Percentiles rank a stretch among this genome's conserved stretches.
Evolutionary conservation across 1,284 basidiomycete species (phyloP).

Genomic region (Naganishia cerealis): DNA sequence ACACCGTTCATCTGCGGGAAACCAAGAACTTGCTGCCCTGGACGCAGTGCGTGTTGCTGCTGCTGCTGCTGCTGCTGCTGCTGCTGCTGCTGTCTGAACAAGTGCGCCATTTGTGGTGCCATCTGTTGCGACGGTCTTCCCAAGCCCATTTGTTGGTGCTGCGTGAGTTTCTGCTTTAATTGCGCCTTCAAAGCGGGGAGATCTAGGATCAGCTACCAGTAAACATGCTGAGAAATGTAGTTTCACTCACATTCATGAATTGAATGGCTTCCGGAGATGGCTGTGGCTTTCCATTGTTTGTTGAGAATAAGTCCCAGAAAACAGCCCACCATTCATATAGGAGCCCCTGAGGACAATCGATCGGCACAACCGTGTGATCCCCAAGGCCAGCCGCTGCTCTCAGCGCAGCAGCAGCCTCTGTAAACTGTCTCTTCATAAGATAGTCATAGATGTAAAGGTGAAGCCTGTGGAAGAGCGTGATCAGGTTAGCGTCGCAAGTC

Average conservation of each 20-base stretch:
- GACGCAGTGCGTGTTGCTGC: constrained; percentile 8
- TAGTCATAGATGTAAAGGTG: constrained; percentile 52
- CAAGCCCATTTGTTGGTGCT: constrained; percentile 37
- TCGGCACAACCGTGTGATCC: constrained; percentile 45
- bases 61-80: constrained; percentile 11
- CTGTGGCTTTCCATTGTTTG: constrained; percentile 47
- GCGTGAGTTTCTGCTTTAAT: constrained; percentile 42
- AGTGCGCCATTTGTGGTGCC: constrained; percentile 16
- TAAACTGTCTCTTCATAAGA: constrained; percentile 47
- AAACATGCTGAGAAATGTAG: not conserved
- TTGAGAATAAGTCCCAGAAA: constrained; percentile 55
- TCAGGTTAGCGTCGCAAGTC: not conserved
- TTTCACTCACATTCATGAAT: constrained; percentile 48
- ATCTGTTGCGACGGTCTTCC: constrained; percentile 22
- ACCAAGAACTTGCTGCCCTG: constrained; percentile 16
- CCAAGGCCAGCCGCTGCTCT: constrained; percentile 48
- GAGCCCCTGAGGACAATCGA: constrained; percentile 52
- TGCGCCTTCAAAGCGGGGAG: constrained; percentile 40
- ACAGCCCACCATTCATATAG: constrained; percentile 55
- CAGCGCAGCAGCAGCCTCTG: constrained; percentile 45
- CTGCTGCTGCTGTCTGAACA: constrained; percentile 6
- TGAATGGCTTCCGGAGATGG: constrained; percentile 45
- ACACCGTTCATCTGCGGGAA: constrained; percentile 26
- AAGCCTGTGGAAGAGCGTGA: constrained; percentile 38
- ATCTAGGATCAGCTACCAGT: too few relatives aligned